A percentile compares a stretch with the other conserved stretches of the same genome.
Conservation (phyloP, 345 rosid species). For the Gossypium anomalum region DNA sequence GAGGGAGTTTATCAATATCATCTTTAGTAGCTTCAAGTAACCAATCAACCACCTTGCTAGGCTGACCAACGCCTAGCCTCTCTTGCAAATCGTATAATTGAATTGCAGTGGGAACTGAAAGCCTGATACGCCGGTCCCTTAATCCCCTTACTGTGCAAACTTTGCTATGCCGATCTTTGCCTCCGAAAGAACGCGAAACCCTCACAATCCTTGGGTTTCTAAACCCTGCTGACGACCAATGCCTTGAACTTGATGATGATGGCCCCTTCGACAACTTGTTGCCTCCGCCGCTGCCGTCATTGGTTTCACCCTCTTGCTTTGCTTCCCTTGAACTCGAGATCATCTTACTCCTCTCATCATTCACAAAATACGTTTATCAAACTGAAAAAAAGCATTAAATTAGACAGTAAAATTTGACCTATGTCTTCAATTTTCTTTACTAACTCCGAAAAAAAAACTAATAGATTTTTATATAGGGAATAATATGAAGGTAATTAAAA, state of each 20-base stretch:
- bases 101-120: constrained; percentile 91
- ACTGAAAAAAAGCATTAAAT: constrained; percentile 3
- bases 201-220: constrained; percentile 90
- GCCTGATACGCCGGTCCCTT: constrained; percentile 81
- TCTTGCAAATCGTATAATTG: constrained; percentile 92
- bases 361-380: constrained; percentile 9
- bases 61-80: constrained; percentile 75
- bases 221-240: constrained; percentile 65
- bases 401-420: not conserved
- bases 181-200: constrained; percentile 81
- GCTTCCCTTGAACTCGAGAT: constrained; percentile 50
- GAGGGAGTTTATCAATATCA: constrained; percentile 88
- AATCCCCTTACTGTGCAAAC: constrained; percentile 89
- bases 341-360: constrained; percentile 40
- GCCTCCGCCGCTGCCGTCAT: constrained; percentile 6
- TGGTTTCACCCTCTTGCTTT: constrained; percentile 53
- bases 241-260: constrained; percentile 39
- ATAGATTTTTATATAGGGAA: no score
- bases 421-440: not conserved
- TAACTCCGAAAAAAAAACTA: not conserved
- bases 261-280: constrained; percentile 14
- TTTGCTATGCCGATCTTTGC: constrained; percentile 97
- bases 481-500: no score
- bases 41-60: constrained; percentile 96
- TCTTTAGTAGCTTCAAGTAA: constrained; percentile 63